Evolutionary conservation across 164 flowering plant genomes (phyloP).

Genomic region (Brasenia schreberi): DNA sequence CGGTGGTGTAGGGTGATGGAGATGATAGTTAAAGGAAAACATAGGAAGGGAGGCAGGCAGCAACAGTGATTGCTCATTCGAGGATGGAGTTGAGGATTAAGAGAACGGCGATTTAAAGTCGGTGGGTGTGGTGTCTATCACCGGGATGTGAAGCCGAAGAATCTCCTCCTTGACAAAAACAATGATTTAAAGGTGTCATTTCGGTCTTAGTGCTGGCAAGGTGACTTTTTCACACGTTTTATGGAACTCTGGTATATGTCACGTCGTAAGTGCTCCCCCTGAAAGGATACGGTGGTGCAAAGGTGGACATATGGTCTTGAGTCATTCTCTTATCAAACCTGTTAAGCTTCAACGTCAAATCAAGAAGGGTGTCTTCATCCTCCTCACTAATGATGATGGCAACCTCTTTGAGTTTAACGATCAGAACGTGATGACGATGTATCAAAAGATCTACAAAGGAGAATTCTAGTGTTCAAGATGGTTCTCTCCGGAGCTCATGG

Average conservation of each 20-base stretch:
- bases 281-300: constrained; percentile 27
- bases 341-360: no score
- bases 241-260: constrained; percentile 20
- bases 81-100: no score
- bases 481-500: constrained; percentile 14
- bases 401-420: constrained; percentile 26
- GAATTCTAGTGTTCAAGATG: constrained; percentile 28
- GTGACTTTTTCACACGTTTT: constrained; percentile 28
- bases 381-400: constrained; percentile 30
- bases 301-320: constrained; percentile 31
- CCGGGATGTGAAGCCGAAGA: no score
- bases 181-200: constrained; percentile 26
- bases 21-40: no score
- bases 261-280: constrained; percentile 22
- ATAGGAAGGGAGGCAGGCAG: no score
- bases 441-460: constrained; percentile 27
- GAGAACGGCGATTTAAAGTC: no score
- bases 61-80: no score
- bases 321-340: constrained; percentile 19
- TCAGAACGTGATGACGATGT: constrained; percentile 27
- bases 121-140: constrained; percentile 26
- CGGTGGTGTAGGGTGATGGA: no score
- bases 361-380: no score
- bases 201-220: constrained; percentile 26
- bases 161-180: constrained; percentile 14